Evolutionary conservation across 176 grass and related monocot species (phyloP).

Genomic region (Juncus inflexus): DNA sequence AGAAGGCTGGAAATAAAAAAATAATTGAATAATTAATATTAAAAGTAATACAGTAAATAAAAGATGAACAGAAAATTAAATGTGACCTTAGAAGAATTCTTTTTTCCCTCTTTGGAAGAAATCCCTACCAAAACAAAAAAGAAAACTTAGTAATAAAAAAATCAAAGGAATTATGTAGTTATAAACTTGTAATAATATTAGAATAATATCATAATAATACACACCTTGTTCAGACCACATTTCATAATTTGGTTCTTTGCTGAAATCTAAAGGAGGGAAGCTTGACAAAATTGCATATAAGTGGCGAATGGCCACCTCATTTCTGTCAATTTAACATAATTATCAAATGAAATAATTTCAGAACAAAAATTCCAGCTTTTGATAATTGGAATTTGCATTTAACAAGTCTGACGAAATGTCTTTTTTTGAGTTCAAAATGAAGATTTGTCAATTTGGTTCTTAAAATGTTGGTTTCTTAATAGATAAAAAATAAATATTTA

Average conservation of each 20-base stretch:
- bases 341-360: neutral
- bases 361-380: no score
- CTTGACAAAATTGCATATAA: conserved; percentile 53
- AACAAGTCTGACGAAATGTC: no score
- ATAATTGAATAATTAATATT: neutral
- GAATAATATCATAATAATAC: conserved; percentile 19
- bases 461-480: conserved; percentile 11
- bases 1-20: conserved; percentile 24
- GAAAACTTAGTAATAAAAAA: conserved; percentile 21
- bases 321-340: conserved; percentile 38
- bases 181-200: no score
- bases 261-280: conserved; percentile 48
- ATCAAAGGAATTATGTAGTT: neutral
- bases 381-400: no score
- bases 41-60: conserved; percentile 18
- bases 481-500: conserved; percentile 8
- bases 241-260: conserved; percentile 53
- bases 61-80: conserved; percentile 23
- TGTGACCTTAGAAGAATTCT: conserved; percentile 50
- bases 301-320: conserved; percentile 41
- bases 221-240: conserved; percentile 74
- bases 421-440: no score
- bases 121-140: conserved; percentile 48
- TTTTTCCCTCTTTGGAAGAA: conserved; percentile 51
- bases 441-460: conserved; percentile 26